Evolutionary conservation across 352 stramenopile genomes (phyloP).

Genomic region (Phytophthora nicotianae): DNA sequence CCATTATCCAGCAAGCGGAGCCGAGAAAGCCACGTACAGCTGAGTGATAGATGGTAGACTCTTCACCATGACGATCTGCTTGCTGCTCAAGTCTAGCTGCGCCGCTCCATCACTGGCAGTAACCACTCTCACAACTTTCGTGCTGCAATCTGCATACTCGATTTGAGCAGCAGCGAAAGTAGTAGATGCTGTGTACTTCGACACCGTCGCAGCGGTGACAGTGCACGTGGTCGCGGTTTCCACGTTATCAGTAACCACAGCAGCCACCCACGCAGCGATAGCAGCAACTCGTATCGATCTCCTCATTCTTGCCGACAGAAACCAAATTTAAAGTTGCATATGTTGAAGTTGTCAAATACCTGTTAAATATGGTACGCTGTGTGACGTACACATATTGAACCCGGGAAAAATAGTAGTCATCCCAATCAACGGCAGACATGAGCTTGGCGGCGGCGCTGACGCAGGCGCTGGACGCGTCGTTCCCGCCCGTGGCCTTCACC

Average conservation of each 20-base stretch:
- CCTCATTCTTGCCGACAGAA: neutral
- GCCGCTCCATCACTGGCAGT: conserved; percentile 9
- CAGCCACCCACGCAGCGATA: neutral
- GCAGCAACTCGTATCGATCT: neutral
- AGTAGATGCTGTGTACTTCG: conserved; percentile 10
- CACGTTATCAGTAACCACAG: neutral
- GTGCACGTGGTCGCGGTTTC: conserved; percentile 6
- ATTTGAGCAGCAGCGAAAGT: conserved; percentile 23
- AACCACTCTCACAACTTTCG: conserved; percentile 28
- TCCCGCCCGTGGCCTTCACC: conserved; percentile 76
- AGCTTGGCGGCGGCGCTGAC: conserved; percentile 47
- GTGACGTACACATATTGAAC: conserved; percentile 11
- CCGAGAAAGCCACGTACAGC: conserved; percentile 24
- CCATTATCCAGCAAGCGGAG: neutral
- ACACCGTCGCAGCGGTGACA: conserved; percentile 15
- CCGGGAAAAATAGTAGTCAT: conserved; percentile 11
- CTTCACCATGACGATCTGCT: conserved; percentile 33
- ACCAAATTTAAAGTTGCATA: conserved; percentile 11
- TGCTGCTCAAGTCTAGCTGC: conserved; percentile 35
- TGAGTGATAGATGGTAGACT: conserved; percentile 36
- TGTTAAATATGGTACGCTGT: neutral
- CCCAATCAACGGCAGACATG: conserved; percentile 23
- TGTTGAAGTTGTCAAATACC: conserved; percentile 19
- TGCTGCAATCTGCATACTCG: conserved; percentile 28
- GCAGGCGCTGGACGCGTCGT: conserved; percentile 59